Evolutionary conservation across 2,329 filamentous ascomycete species (phyloP).

Genomic region (Apiospora pterosperma): DNA sequence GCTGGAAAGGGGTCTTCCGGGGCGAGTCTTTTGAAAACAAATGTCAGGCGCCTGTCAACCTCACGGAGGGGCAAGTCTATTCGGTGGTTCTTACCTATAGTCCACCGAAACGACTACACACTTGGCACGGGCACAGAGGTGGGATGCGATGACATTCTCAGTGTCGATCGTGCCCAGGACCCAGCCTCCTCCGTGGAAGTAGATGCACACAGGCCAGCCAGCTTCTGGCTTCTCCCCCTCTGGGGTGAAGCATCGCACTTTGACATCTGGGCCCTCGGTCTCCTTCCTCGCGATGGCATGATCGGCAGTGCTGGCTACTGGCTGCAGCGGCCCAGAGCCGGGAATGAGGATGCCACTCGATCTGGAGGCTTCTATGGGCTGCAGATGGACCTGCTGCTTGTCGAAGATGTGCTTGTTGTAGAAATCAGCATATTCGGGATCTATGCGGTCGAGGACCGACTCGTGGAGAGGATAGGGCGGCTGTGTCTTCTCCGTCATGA

Average conservation of each 20-base stretch:
- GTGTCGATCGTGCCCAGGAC: slow-evolving; percentile 55
- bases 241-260: slow-evolving; percentile 49
- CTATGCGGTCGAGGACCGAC: slow-evolving; percentile 40
- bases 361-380: slow-evolving; percentile 49
- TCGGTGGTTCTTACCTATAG: slow-evolving; percentile 39
- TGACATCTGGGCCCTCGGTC: slow-evolving; percentile 44
- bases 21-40: slow-evolving; percentile 38
- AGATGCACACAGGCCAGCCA: slow-evolving; percentile 55
- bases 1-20: slow-evolving; percentile 55
- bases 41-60: slow-evolving; percentile 5
- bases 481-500: slow-evolving; percentile 3
- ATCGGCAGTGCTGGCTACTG: slow-evolving; percentile 45
- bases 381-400: slow-evolving; percentile 51
- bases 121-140: slow-evolving; percentile 45
- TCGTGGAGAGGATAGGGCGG: slow-evolving; percentile 43
- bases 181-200: slow-evolving; percentile 58
- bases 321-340: slow-evolving; percentile 44
- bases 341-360: slow-evolving; percentile 49
- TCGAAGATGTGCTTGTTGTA: slow-evolving; percentile 49
- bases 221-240: slow-evolving; percentile 34
- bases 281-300: slow-evolving; percentile 38
- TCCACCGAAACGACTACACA: slow-evolving; percentile 54
- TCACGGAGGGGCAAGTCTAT: too few relatives aligned
- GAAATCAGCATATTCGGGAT: slow-evolving; percentile 49
- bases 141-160: slow-evolving; percentile 54